Base-by-base conservation (phyloP, 441 rosid species). In the Flueggea neowawraea region DNA sequence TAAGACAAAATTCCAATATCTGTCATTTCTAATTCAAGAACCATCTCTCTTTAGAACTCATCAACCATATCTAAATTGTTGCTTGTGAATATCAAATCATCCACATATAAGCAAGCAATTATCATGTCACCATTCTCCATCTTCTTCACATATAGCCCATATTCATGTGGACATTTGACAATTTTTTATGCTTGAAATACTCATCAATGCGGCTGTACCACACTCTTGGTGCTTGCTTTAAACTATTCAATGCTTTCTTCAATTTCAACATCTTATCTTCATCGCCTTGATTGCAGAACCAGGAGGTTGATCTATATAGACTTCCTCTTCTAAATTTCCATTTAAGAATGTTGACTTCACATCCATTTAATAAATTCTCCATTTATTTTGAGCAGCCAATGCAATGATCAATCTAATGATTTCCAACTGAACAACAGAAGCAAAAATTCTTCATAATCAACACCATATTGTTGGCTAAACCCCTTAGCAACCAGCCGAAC, bases 321-420 rank as follows among this genome's bases (percentile, higher is more conserved):
- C n/a, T n/a, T n/a, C n/a, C n/a, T n/a, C n/a, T n/a, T n/a, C n/a
- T n/a, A n/a, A n/a, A n/a, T n/a, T n/a, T n/a, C n/a, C n/a, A n/a
- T n/a, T n/a, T n/a, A n/a, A n/a, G n/a, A 57, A 57, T 2, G 11
- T 16, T 16, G 60, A 57, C 15, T 57, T 57, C 1, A 39, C 60
- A 39, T 57, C 60, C 10, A 57, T 8, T 14, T 57, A 45, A 57
- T 57, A 39, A 12, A 57, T 39, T 16, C 33, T 57, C 16, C 45
- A 57, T 39, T 31, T 57, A 6, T 31, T 57, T 57, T 57, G 45
- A n/a, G n/a, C n/a, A n/a, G n/a, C n/a, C n/a, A n/a, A n/a, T n/a
- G n/a, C n/a, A n/a, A n/a, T n/a, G n/a, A n/a, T n/a, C n/a, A n/a
- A n/a, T n/a, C n/a, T n/a, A n/a, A n/a, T n/a, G n/a, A n/a, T n/a